These are phyloP conservation scores for Lodderomyces pseudojiufengensis DNA, from an alignment of 1,139 yeast species.

Conservation along the genomic window DNA sequence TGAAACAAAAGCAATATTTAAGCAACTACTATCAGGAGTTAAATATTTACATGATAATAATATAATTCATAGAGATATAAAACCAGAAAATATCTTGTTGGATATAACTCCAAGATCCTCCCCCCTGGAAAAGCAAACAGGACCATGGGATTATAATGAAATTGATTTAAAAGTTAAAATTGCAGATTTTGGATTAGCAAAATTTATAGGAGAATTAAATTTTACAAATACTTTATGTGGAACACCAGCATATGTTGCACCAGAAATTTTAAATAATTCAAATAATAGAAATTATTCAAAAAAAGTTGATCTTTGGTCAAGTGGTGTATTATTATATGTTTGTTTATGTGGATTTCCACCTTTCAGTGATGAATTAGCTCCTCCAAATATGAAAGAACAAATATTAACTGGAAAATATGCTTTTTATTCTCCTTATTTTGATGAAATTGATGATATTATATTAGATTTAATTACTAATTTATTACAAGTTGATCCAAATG, in stretches of 20 bases:
- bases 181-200: constrained; percentile 80
- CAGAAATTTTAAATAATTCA: constrained; percentile 51
- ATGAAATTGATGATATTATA: constrained; percentile 59
- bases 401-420: constrained; percentile 64
- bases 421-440: constrained; percentile 80
- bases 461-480: constrained; percentile 63
- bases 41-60: constrained; percentile 65
- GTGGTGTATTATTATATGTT: constrained; percentile 72
- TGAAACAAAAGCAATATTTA: constrained; percentile 60
- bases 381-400: constrained; percentile 75
- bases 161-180: constrained; percentile 64
- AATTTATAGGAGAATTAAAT: constrained; percentile 71
- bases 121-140: constrained; percentile 52
- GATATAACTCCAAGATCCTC: constrained; percentile 53
- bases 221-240: constrained; percentile 79
- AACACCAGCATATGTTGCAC: constrained; percentile 82
- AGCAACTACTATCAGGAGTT: constrained; percentile 61
- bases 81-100: constrained; percentile 82
- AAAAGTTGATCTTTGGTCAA: constrained; percentile 76
- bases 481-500: constrained; percentile 54
- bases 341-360: constrained; percentile 86
- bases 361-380: constrained; percentile 75
- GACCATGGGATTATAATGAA: constrained; percentile 69
- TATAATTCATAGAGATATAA: constrained; percentile 83
- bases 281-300: constrained; percentile 55